Conservation (phyloP, 1,284 basidiomycete species). For the Marasmius tenuissimus region DNA sequence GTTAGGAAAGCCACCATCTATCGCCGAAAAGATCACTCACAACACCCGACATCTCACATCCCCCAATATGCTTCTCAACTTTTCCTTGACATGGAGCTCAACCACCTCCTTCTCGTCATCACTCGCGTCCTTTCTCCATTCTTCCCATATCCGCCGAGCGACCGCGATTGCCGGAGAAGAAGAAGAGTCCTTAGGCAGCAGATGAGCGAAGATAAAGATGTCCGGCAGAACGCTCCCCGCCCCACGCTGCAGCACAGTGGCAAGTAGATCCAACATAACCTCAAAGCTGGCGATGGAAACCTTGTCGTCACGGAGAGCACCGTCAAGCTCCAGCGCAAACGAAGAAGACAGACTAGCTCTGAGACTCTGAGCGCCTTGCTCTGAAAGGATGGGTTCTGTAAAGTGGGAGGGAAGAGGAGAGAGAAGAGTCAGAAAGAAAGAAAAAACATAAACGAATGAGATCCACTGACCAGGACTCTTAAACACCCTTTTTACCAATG, state of each 20-base stretch:
- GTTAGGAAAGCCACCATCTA: neutral
- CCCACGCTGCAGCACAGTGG: constrained; percentile 26
- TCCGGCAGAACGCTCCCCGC: constrained; percentile 32
- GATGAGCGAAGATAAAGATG: constrained; percentile 47
- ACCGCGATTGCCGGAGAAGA: constrained; percentile 18
- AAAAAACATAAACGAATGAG: constrained; percentile 13
- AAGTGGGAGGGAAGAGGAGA: neutral
- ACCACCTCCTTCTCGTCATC: constrained; percentile 23
- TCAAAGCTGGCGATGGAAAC: constrained; percentile 23
- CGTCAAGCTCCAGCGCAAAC: constrained; percentile 37
- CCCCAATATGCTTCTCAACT: constrained; percentile 40
- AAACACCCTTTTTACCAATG: constrained; percentile 36
- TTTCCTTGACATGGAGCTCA: constrained; percentile 36
- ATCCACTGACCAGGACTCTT: constrained; percentile 30
- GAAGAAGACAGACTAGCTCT: constrained; percentile 34
- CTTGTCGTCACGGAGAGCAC: constrained; percentile 30
- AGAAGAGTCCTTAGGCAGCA: constrained; percentile 39
- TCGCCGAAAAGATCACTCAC: constrained; percentile 29
- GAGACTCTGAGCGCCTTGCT: constrained; percentile 29
- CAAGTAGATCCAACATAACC: constrained; percentile 36
- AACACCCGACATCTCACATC: constrained; percentile 40
- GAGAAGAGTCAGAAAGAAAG: constrained; percentile 18
- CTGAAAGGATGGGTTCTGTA: constrained; percentile 29
- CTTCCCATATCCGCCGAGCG: constrained; percentile 38
- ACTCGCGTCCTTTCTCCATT: constrained; percentile 29